These are phyloP conservation scores for Skeletonema tropicum DNA, from an alignment of 108 stramenopile genomes.

Conservation along the genomic window DNA sequence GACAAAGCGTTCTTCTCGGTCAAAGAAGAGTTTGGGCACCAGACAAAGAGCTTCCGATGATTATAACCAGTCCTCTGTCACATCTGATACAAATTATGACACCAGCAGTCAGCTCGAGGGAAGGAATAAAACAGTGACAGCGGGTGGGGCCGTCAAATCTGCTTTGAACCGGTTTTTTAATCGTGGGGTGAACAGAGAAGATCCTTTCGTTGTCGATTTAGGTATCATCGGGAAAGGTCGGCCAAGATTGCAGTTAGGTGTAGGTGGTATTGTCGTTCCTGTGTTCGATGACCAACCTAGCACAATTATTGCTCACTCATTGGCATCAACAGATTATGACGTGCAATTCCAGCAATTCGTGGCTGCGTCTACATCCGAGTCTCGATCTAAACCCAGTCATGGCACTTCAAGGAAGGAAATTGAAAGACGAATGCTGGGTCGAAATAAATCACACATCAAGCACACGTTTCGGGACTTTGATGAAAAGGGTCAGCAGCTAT, in stretches of 20 bases:
- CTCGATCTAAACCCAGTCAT: constrained; percentile 31
- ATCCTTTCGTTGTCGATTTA: constrained; percentile 87
- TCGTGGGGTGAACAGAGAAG: constrained; percentile 80
- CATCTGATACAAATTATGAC: constrained; percentile 17
- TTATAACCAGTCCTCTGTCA: constrained; percentile 21
- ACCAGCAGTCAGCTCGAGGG: constrained; percentile 30
- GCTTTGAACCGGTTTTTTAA: constrained; percentile 90
- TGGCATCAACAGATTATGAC: constrained; percentile 85
- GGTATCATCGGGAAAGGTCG: constrained; percentile 90
- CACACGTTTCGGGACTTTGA: constrained; percentile 92
- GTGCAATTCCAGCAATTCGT: constrained; percentile 74
- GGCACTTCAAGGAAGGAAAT: constrained; percentile 60
- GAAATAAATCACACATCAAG: constrained; percentile 91
- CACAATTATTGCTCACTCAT: constrained; percentile 93
- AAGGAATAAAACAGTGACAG: constrained; percentile 65
- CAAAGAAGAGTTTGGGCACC: constrained; percentile 50
- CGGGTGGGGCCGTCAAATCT: constrained; percentile 89
- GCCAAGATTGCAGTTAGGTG: constrained; percentile 88
- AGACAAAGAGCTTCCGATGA: constrained; percentile 16
- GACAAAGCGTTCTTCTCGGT: constrained; percentile 21
- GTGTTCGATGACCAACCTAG: constrained; percentile 94
- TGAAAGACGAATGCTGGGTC: constrained; percentile 82
- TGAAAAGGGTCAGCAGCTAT: constrained; percentile 84
- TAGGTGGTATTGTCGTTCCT: constrained; percentile 88
- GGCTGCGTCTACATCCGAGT: constrained; percentile 23